Conservation (phyloP, 192 early-diverging fungal genomes). For the Rhizophagus prolifer region DNA sequence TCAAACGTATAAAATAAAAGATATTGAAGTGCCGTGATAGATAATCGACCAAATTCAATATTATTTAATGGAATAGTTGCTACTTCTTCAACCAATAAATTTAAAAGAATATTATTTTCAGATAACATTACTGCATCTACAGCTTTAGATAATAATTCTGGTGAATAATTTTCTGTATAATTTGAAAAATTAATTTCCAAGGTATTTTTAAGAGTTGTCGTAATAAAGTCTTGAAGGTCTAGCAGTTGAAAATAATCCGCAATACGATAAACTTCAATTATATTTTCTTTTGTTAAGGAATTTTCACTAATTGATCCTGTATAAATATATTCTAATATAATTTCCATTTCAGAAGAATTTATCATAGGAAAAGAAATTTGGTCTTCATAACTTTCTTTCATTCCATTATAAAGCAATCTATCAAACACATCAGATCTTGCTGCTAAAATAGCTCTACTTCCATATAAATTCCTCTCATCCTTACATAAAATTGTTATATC, state of each 20-base stretch:
- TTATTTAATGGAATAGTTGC: not conserved
- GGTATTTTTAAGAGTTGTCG: not conserved
- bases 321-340: slow-evolving; percentile 18
- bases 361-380: not conserved
- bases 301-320: not conserved
- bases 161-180: not conserved
- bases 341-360: slow-evolving; percentile 6
- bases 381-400: not conserved
- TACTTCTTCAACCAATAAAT: not conserved
- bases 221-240: slow-evolving; percentile 9
- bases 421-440: slow-evolving; percentile 22
- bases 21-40: not conserved
- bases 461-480: not conserved
- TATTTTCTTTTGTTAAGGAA: not conserved
- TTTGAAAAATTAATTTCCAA: not conserved
- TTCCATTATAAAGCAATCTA: not conserved
- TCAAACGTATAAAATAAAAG: not conserved
- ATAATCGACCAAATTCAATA: not conserved
- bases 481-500: slow-evolving; percentile 2
- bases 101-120: not conserved
- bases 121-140: not conserved
- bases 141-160: slow-evolving; percentile 8
- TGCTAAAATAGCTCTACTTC: slow-evolving; percentile 21
- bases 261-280: not conserved
- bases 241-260: not conserved